Conservation (phyloP, 176 grass and related monocot species). For the Zoysia pacifica region DNA sequence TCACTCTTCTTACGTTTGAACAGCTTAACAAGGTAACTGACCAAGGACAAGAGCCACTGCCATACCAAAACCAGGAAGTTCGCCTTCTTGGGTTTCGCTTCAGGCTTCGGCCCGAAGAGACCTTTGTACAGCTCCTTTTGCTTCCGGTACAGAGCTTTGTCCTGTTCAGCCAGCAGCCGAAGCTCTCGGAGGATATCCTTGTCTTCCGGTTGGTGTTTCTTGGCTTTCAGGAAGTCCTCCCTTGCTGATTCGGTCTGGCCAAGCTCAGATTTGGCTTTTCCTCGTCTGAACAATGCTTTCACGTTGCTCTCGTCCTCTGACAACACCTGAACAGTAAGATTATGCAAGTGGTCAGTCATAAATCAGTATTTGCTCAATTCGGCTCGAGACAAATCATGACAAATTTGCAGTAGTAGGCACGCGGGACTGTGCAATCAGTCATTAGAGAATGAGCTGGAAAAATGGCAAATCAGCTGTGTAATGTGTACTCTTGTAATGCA, state of each 20-base stretch:
- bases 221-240: conserved; percentile 80
- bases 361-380: background rate
- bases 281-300: conserved; percentile 85
- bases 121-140: conserved; percentile 94
- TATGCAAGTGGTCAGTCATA: background rate
- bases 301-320: conserved; percentile 85
- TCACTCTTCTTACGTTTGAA: conserved; percentile 48
- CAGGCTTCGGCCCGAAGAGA: conserved; percentile 72
- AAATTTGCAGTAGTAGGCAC: background rate
- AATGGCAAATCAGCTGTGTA: background rate
- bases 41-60: conserved; percentile 63
- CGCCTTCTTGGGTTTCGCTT: conserved; percentile 53
- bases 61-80: conserved; percentile 62
- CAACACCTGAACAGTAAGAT: conserved; percentile 59
- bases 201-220: conserved; percentile 69
- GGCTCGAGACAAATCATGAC: background rate
- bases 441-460: background rate
- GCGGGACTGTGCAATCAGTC: background rate
- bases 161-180: conserved; percentile 57
- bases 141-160: conserved; percentile 82
- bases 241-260: conserved; percentile 82
- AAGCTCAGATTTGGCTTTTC: conserved; percentile 84
- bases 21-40: conserved; percentile 41
- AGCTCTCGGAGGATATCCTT: conserved; percentile 66
- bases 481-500: background rate